phyloP scores from a whole-genome alignment of 2,329 filamentous ascomycete species.

The Claviceps quebecensis region DNA sequence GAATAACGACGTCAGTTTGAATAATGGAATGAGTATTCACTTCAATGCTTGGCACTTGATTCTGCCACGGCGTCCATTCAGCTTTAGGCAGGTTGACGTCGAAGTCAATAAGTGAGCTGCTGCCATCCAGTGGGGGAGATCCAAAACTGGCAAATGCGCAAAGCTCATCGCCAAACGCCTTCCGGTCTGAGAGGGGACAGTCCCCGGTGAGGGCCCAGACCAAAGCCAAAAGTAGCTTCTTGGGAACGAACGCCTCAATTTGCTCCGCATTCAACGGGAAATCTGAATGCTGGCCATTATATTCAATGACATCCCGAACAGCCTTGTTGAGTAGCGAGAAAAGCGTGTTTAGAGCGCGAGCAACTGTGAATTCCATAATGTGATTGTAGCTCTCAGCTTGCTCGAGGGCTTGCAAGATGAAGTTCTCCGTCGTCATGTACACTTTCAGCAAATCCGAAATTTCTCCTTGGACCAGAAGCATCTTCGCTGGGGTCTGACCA shows the following conservation, averaged over 20 bases:
- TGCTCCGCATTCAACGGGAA: conserved; percentile 87
- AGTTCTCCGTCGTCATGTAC: conserved; percentile 64
- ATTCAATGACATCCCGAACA: conserved; percentile 84
- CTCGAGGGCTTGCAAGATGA: conserved; percentile 64
- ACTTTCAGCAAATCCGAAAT: conserved; percentile 67
- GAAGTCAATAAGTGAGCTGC: conserved; percentile 85
- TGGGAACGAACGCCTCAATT: conserved; percentile 76
- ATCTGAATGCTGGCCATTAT: conserved; percentile 87
- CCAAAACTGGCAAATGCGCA: conserved; percentile 75
- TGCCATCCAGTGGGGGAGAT: conserved; percentile 63
- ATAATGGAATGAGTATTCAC: conserved; percentile 97
- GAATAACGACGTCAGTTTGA: conserved; percentile 96
- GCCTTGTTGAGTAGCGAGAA: conserved; percentile 94
- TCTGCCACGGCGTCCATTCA: conserved; percentile 89
- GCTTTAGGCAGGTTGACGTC: conserved; percentile 77
- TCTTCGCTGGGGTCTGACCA: conserved; percentile 63
- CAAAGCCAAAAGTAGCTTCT: conserved; percentile 82
- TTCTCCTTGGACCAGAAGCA: conserved; percentile 62
- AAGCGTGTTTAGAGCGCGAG: conserved; percentile 78
- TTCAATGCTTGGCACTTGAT: conserved; percentile 84
- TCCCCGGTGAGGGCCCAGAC: conserved; percentile 96
- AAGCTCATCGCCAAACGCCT: conserved; percentile 75
- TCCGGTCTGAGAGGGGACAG: conserved; percentile 76
- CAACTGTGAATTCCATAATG: conserved; percentile 96
- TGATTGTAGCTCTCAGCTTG: conserved; percentile 72